Base-by-base conservation (phyloP, 208 protist species). In the Novymonas esmeraldas region DNA sequence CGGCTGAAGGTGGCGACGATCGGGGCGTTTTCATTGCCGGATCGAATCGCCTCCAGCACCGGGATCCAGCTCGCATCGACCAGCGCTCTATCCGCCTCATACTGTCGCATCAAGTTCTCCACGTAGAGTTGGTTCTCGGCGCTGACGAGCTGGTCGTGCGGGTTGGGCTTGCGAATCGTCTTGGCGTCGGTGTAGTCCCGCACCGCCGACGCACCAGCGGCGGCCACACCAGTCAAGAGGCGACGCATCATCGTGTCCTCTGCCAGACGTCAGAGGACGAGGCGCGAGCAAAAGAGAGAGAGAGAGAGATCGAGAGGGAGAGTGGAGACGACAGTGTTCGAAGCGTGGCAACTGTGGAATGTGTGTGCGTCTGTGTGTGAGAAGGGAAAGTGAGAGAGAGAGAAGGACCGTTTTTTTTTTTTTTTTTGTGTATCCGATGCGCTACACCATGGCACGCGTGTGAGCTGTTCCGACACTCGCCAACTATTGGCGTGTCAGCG, bases 11-110 rank as follows among this genome's bases (percentile, higher is more conserved):
- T 88, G 28, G 71, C 31, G 41, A 97, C 85, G 3, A 94, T 68
- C 1, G 93, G 86, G 13, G 52, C 50, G 22, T 95, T 85, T 24
- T 73, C 48, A 24, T 70, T 76, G 18, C 65, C 77, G 3, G 70
- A 79, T 42, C 70, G 64, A 33, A 97, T 80, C 26, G 78, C 81
- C 67, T 94, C 79, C 22, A 97, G 79, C n/a, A 94, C 78, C 6
- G 89, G 88, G 31, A 76, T 68, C 93, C 90, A 97, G 70, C 84
- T 93, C 6, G 65, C 66, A 48, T 94, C 89, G 42, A 97, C 90
- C 14, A 87, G 59, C 45, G 85, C 68, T 33, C 69, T 70, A 63
- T 93, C 84, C 48, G 78, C 77, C 64, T 92, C 79, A 73, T 93
- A 95, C 72, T 93, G 80, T 31, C 72, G 67, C 45, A 95, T 49